Percentiles rank a stretch among this genome's conserved stretches.
Evolutionary conservation across 1,284 basidiomycete genomes (phyloP).

Genomic region (Pisolithus thermaeus): DNA sequence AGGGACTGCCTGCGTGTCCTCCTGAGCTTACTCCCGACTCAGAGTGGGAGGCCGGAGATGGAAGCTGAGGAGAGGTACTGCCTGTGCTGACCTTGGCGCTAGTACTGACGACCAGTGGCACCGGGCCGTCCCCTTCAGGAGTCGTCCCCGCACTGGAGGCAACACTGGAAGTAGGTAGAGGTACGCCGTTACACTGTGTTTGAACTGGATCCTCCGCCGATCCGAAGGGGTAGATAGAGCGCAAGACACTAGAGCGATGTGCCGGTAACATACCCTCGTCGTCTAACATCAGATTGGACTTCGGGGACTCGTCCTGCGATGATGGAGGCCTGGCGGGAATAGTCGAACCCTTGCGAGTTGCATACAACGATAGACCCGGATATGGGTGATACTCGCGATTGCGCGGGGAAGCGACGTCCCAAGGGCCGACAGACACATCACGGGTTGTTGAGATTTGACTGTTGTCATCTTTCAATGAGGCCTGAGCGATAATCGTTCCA

Average conservation of each 20-base stretch:
- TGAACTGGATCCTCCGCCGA: conserved; percentile 22
- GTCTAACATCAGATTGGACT: conserved; percentile 15
- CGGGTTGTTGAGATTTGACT: conserved; percentile 8
- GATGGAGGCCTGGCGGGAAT: conserved; percentile 22
- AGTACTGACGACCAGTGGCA: conserved; percentile 45
- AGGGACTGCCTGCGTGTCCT: conserved; percentile 31
- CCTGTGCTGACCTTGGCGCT: conserved; percentile 32
- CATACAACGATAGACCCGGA: conserved; percentile 23
- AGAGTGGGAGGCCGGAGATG: conserved; percentile 47
- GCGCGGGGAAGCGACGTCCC: conserved; percentile 28
- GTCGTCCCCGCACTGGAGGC: conserved; percentile 22
- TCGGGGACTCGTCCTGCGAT: conserved; percentile 22
- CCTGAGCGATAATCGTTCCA: conserved; percentile 21
- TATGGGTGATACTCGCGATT: conserved; percentile 24
- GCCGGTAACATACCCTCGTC: conserved; percentile 33
- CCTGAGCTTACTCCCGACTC: conserved; percentile 25
- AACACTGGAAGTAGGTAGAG: conserved; percentile 24
- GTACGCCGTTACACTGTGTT: conserved; percentile 15
- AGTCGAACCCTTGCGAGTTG: conserved; percentile 18
- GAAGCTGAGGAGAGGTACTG: conserved; percentile 40
- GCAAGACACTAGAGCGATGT: conserved; percentile 33
- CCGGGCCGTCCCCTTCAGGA: conserved; percentile 21
- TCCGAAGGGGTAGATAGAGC: conserved; percentile 21
- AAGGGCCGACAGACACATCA: conserved; percentile 22
- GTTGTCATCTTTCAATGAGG: conserved; percentile 21